Conservation (phyloP, 1,284 basidiomycete genomes). For the Coriolopsis trogii region DNA sequence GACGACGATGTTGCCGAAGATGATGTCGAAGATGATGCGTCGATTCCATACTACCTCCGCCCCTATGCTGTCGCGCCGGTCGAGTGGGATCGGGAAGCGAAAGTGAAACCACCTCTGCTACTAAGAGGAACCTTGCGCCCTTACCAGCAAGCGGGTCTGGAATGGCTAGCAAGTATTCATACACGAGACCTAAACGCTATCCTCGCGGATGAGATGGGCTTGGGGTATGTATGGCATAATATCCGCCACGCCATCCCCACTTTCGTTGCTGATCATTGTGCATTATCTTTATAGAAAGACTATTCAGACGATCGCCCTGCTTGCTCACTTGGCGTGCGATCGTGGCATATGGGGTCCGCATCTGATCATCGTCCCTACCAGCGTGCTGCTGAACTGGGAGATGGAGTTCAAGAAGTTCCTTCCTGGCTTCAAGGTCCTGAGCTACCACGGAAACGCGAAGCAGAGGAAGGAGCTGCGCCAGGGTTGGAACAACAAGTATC, state of each 20-base stretch:
- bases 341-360: conserved; percentile 97
- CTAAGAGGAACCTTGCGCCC: conserved; percentile 89
- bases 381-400: conserved; percentile 96
- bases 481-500: conserved; percentile 93
- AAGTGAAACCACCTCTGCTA: conserved; percentile 77
- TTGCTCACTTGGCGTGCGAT: conserved; percentile 94
- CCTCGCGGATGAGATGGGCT: conserved; percentile 90
- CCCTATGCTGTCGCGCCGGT: conserved; percentile 71
- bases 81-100: conserved; percentile 59
- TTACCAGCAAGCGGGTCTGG: conserved; percentile 93
- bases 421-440: conserved; percentile 90
- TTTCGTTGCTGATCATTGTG: not conserved
- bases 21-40: conserved; percentile 33
- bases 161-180: conserved; percentile 94
- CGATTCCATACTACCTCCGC: conserved; percentile 61
- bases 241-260: not conserved
- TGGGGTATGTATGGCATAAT: conserved; percentile 67
- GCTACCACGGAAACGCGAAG: conserved; percentile 91
- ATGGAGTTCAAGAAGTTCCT: conserved; percentile 99
- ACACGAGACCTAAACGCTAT: conserved; percentile 91
- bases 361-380: conserved; percentile 93
- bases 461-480: conserved; percentile 92
- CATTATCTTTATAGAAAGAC: conserved; percentile 72
- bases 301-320: conserved; percentile 92
- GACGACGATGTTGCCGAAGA: conserved; percentile 19